Percentiles rank a stretch among this genome's conserved stretches.
phyloP scores from a whole-genome alignment of 352 stramenopile species.

The Pythium phragmiticola region DNA sequence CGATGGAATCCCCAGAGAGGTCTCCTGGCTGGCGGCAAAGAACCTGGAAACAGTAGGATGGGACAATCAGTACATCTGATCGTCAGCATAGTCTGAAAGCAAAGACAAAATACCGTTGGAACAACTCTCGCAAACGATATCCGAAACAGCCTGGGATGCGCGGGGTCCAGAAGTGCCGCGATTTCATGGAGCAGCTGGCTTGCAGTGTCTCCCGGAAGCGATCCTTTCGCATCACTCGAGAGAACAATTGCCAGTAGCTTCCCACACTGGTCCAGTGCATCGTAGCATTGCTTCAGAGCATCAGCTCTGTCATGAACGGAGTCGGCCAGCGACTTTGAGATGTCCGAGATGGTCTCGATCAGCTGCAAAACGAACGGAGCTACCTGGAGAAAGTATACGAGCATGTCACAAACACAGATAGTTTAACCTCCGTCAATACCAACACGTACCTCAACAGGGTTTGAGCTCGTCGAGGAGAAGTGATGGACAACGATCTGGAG shows the following conservation, averaged over 20 bases:
- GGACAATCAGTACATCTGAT: neutral
- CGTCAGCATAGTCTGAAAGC: neutral
- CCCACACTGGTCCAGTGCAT: slow-evolving; percentile 13
- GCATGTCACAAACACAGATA: neutral
- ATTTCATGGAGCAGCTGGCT: neutral
- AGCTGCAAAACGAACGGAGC: slow-evolving; percentile 9
- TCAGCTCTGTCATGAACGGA: neutral
- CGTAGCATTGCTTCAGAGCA: neutral
- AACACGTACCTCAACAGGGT: neutral
- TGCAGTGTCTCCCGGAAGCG: neutral
- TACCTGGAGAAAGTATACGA: neutral
- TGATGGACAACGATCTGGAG: slow-evolving; percentile 7
- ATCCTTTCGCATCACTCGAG: neutral
- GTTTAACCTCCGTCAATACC: neutral
- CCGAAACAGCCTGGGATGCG: slow-evolving; percentile 13
- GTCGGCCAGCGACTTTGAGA: neutral
- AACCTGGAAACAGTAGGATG: slow-evolving; percentile 3
- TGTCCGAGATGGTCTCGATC: slow-evolving; percentile 3
- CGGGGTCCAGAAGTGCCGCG: neutral
- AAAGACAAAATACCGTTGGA: slow-evolving; percentile 6
- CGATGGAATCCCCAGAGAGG: neutral
- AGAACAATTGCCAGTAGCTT: slow-evolving; percentile 11
- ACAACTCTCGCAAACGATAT: slow-evolving; percentile 15
- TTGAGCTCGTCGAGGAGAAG: neutral
- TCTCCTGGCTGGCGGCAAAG: neutral